These are phyloP conservation scores for Erodium moschatum DNA, from an alignment of 441 rosid genomes.

Conservation along the genomic window DNA sequence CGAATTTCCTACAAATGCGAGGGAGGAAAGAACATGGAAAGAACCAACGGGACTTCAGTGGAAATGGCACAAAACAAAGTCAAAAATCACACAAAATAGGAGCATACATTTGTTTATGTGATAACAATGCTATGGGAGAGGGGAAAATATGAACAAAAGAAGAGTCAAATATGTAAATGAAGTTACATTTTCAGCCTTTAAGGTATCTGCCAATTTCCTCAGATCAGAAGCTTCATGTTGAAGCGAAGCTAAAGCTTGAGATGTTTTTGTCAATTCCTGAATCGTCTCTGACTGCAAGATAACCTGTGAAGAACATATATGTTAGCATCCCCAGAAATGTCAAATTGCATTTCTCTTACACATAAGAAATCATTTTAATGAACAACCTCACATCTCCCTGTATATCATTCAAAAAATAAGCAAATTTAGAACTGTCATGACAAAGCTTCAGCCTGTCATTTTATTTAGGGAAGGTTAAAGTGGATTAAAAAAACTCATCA, in stretches of 20 bases:
- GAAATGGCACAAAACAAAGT: too few species aligned
- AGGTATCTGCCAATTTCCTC: conserved; percentile 55
- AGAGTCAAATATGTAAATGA: background rate
- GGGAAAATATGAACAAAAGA: too few species aligned
- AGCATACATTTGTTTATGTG: too few species aligned
- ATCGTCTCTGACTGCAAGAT: conserved; percentile 90
- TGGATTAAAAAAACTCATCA: too few species aligned
- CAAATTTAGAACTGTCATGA: background rate
- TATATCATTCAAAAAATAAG: background rate
- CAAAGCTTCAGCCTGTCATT: background rate
- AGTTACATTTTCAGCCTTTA: conserved; percentile 59
- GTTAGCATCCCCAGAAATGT: background rate
- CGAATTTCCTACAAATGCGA: too few species aligned
- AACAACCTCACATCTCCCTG: background rate
- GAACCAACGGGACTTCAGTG: too few species aligned
- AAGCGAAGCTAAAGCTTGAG: conserved; percentile 59
- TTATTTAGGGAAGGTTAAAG: too few species aligned
- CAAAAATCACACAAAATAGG: too few species aligned
- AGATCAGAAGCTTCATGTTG: conserved; percentile 69
- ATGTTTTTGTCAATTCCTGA: conserved; percentile 83
- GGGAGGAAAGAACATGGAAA: too few species aligned
- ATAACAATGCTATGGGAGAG: too few species aligned
- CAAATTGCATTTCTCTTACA: background rate
- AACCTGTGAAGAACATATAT: conserved; percentile 46
- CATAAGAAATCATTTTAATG: background rate